Evolutionary conservation across 441 rosid species (phyloP).

Genomic region (Pelargonium australe): DNA sequence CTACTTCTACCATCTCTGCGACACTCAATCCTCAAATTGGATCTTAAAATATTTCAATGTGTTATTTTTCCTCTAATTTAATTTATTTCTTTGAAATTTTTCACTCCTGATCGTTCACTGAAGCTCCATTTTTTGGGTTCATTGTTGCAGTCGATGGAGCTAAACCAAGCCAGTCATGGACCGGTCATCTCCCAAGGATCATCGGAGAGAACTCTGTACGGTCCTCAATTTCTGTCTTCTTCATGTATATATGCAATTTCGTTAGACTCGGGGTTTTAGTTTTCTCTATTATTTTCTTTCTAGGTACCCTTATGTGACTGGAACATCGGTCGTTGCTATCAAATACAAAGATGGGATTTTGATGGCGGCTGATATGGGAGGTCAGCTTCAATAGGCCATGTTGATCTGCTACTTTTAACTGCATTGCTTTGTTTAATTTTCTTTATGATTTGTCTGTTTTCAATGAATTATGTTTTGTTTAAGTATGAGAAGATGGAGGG

Average conservation of each 20-base stretch:
- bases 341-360: constrained; percentile 12
- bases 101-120: neutral
- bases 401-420: neutral
- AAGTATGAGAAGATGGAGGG: too few species aligned
- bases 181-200: constrained; percentile 37
- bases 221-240: constrained; percentile 4
- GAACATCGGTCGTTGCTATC: constrained; percentile 7
- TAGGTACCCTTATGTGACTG: constrained; percentile 8
- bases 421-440: neutral
- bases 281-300: neutral
- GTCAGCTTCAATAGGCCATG: neutral
- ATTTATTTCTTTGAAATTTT: neutral
- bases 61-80: too few species aligned
- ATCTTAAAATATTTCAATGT: neutral
- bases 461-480: neutral
- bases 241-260: neutral
- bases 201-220: constrained; percentile 54
- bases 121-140: neutral
- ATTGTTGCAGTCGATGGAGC: constrained; percentile 25
- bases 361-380: constrained; percentile 10
- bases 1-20: neutral
- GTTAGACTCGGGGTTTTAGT: neutral
- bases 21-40: neutral
- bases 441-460: neutral
- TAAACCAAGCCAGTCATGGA: constrained; percentile 25